Conservation (phyloP, 179 eudicot species). For the Vitellaria paradoxa region DNA sequence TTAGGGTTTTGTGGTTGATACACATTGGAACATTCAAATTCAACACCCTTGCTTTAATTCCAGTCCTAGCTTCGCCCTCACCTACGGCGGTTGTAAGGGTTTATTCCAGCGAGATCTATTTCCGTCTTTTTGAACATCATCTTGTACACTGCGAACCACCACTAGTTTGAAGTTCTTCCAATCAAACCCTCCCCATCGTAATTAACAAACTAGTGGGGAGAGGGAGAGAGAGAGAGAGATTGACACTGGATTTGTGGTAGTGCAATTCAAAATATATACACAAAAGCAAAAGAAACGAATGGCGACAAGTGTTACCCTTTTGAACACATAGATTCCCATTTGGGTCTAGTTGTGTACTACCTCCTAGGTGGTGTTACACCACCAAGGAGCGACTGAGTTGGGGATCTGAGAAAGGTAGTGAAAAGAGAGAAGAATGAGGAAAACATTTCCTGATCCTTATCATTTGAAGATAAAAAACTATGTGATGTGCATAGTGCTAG, state of each 20-base stretch:
- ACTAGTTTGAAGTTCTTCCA: conserved; percentile 15
- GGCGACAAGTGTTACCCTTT: not conserved
- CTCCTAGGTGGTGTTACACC: conserved; percentile 23
- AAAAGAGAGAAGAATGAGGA: conserved; percentile 40
- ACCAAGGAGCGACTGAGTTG: conserved; percentile 37
- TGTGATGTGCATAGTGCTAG: not conserved
- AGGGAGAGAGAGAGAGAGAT: not conserved
- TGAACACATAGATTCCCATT: not conserved
- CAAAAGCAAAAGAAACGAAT: conserved; percentile 19
- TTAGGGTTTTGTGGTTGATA: conserved; percentile 39
- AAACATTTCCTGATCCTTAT: conserved; percentile 40
- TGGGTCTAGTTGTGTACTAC: conserved; percentile 7
- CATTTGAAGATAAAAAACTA: not conserved
- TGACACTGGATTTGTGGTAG: no score
- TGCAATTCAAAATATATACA: not conserved
- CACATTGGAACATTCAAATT: conserved; percentile 70
- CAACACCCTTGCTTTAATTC: conserved; percentile 35
- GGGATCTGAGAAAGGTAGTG: conserved; percentile 52
- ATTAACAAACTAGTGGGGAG: conserved; percentile 83
- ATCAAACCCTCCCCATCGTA: conserved; percentile 28
- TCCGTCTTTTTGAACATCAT: conserved; percentile 20
- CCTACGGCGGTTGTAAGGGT: conserved; percentile 4
- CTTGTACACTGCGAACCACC: conserved; percentile 16
- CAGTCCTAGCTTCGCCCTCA: conserved; percentile 7
- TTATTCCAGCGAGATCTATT: conserved; percentile 22